phyloP scores from a whole-genome alignment of 768 basidiomycete genomes.

The Pleurotus djamor region DNA sequence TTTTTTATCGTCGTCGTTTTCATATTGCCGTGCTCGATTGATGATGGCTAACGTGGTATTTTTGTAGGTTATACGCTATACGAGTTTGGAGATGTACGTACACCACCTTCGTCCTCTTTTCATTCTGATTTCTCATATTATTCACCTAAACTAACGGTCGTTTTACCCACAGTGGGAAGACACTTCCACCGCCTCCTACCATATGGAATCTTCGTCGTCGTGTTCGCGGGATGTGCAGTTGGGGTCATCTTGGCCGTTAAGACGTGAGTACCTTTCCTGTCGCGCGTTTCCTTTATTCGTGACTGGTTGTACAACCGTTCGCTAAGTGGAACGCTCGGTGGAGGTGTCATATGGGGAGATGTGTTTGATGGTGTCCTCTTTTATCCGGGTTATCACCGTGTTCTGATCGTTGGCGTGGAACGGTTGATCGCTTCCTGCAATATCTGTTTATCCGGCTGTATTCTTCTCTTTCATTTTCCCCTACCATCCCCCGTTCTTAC shows the following conservation, averaged over 20 bases:
- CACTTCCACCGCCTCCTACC: constrained; percentile 7
- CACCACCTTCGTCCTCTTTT: not conserved
- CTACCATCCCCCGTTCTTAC: not conserved
- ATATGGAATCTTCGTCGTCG: constrained; percentile 4
- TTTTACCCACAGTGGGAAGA: not conserved
- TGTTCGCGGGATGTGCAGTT: not conserved
- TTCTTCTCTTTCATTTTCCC: not conserved
- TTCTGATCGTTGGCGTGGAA: no score
- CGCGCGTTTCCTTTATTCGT: no score
- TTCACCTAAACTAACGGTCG: not conserved
- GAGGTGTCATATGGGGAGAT: no score
- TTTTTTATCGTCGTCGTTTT: no score
- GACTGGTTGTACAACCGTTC: no score
- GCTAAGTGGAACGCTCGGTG: no score
- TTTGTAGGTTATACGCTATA: constrained; percentile 19
- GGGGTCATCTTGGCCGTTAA: not conserved
- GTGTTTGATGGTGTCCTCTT: no score
- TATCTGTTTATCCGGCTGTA: no score
- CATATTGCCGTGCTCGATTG: no score
- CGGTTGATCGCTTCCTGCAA: no score
- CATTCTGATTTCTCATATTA: not conserved
- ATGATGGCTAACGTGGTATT: no score
- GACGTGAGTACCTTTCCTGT: not conserved
- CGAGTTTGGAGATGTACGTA: constrained; percentile 27
- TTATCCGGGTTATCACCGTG: no score